These are phyloP conservation scores for Comarum palustre DNA, from an alignment of 306 rosid species.

Conservation along the genomic window DNA sequence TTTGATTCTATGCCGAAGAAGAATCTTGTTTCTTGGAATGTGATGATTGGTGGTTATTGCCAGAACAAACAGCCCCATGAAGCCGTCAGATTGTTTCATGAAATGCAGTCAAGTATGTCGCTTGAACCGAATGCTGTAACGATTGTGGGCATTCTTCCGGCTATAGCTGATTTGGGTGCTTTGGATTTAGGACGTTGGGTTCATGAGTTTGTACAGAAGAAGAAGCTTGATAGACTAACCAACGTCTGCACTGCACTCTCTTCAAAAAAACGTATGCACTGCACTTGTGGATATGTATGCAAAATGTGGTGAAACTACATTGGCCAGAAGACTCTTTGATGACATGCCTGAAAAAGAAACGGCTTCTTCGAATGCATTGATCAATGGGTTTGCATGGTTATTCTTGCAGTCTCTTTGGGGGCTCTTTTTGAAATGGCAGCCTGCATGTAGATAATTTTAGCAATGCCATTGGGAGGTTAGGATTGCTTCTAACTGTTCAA, in stretches of 20 bases:
- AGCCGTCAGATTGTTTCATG: constrained; percentile 54
- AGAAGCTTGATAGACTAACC: constrained; percentile 37
- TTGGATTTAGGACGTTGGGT: constrained; percentile 59
- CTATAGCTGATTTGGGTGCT: constrained; percentile 64
- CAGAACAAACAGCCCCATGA: constrained; percentile 43
- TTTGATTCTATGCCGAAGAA: constrained; percentile 63
- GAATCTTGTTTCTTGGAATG: constrained; percentile 61
- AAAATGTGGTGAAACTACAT: constrained; percentile 59
- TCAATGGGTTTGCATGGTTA: constrained; percentile 68
- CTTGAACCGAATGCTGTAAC: constrained; percentile 63
- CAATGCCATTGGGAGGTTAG: background rate
- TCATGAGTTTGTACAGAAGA: constrained; percentile 49
- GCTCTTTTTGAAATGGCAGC: background rate
- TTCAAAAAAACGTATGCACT: too few relatives aligned
- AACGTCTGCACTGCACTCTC: constrained; percentile 54
- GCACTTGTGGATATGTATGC: constrained; percentile 68
- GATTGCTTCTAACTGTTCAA: background rate
- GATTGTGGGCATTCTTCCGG: constrained; percentile 62
- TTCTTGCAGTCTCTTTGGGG: too few relatives aligned
- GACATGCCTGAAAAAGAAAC: constrained; percentile 44
- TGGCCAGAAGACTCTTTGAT: constrained; percentile 46
- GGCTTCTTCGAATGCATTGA: constrained; percentile 73
- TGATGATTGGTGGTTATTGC: constrained; percentile 74
- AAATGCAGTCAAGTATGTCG: constrained; percentile 35
- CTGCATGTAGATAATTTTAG: too few relatives aligned